Base-by-base conservation (phyloP, 1,284 basidiomycete genomes). In the Ganoderma boninense region DNA sequence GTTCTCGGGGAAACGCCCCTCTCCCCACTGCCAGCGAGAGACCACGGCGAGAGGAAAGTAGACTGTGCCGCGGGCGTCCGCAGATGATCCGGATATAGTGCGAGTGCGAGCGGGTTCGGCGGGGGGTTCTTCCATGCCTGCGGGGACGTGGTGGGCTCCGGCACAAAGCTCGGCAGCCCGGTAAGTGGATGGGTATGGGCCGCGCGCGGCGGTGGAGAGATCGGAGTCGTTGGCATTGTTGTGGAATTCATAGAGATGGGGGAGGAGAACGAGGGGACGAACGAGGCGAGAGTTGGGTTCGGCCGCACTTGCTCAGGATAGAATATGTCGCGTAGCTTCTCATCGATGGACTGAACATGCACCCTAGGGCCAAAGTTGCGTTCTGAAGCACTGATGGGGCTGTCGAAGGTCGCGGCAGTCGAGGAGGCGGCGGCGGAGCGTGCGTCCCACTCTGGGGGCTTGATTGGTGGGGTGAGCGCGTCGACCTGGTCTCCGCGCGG, bases 81-180 rank as follows among this genome's bases (percentile, higher is more conserved):
- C 29, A 32, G 29, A 4, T 32, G 29, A 32, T 32, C 29, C 29
- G 29, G 29, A 32, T 32, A 4, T 4, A 32, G 29, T 32, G 29
- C 29, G 2, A 32, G 29, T 32, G 29, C 29, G 38, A 68, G 68
- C 0, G 72, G 71, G 64, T 69, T 73, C 20, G 72, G 67, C 11
- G 69, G 63, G n/a, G 72, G 72, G n/a, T 46, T 16, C 26, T 61
- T 57, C 69, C 69, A 69, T 44, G 64, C 65, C 23, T 68, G 65
- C 26, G 65, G 49, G 54, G 32, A 67, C 26, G 60, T 57, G 1
- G 35, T 14, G 4, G 59, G 60, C 2, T 43, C 43, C 52, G 61
- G 49, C 49, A 26, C 49, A 11, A 38, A 5, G 42, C 40, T 29
- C 23, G n/a, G 35, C n/a, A 38, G 38, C 16, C 61, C 40, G 29